Base-by-base conservation (phyloP, 345 rosid genomes). In the Aquilaria yunnanensis region DNA sequence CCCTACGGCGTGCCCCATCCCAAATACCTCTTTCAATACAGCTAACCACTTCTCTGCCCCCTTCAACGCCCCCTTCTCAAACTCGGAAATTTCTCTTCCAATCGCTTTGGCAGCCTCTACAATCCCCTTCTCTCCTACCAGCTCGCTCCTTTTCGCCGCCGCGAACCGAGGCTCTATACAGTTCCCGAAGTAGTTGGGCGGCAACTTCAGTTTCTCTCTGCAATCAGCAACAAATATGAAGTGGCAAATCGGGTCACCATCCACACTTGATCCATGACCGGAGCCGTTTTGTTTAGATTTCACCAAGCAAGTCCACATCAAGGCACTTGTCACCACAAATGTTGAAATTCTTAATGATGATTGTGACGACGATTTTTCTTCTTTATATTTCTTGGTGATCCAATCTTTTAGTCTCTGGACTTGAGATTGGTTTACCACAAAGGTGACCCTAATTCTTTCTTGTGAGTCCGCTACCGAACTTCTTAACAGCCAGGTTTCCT, bases 101-200 rank as follows among this genome's bases (percentile, higher is more conserved):
- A 83, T 61, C 11, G 60, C 75, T 16, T 32, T 66, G 2, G 83
- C 81, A 4, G 87, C 87, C 2, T 64, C 68, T 8, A 73, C 12
- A 0, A 73, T 52, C 66, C 84, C 82, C 54, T 64, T 71, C 32
- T 68, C 74, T 3, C 61, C 83, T 47, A 2, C 72, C 81, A 5
- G 73, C 71, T 65, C 75, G 45, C 50, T 41, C 23, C 9, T 53
- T 41, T 64, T 54, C 4, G 60, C 60, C 5, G 51, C 29, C 46
- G 53, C 29, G 3, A 46, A 54, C 13, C 59, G 14, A 4, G n/a
- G 2, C 76, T 1, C 10, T 29, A 78, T 63, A 4, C 83, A 78
- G 14, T 77, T 78, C 3, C 84, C 89, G 0, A 83, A 61, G 59
- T 81, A 81, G 0, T 65, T 37, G 29, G 46, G 0, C 1, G 83